Percentiles rank a stretch among this genome's conserved stretches.
These are phyloP conservation scores for Mycena maculata DNA, from an alignment of 768 basidiomycete genomes.

Conservation along the genomic window DNA sequence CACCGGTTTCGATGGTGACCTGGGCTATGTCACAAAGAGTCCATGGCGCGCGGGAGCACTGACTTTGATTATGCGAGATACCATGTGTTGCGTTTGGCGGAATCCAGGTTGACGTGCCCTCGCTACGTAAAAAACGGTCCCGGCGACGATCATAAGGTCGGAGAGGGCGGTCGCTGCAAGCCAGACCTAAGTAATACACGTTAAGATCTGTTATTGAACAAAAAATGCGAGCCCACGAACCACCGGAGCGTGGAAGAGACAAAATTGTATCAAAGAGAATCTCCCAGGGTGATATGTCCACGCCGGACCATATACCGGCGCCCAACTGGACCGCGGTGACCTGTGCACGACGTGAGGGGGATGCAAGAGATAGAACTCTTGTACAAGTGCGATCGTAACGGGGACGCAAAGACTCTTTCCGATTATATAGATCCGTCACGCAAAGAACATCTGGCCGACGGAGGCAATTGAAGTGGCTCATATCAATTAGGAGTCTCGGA, in stretches of 20 bases:
- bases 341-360: no score
- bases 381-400: neutral
- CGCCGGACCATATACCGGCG: constrained; percentile 13
- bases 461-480: neutral
- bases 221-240: neutral
- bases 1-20: constrained; percentile 37
- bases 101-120: constrained; percentile 15
- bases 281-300: neutral
- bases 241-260: neutral
- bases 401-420: neutral
- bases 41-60: no score
- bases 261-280: neutral
- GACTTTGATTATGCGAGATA: constrained; percentile 23
- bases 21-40: neutral
- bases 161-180: constrained; percentile 32
- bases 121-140: constrained; percentile 36
- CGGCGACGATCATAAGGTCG: constrained; percentile 36
- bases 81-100: neutral
- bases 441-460: constrained; percentile 29
- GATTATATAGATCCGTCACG: constrained; percentile 36
- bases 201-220: neutral
- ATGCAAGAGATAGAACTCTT: neutral
- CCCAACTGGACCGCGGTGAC: constrained; percentile 6
- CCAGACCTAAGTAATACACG: constrained; percentile 27
- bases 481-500: no score